Evolutionary conservation across 108 stramenopile species (phyloP).

Genomic region (Pseudonitzschia multiseries): DNA sequence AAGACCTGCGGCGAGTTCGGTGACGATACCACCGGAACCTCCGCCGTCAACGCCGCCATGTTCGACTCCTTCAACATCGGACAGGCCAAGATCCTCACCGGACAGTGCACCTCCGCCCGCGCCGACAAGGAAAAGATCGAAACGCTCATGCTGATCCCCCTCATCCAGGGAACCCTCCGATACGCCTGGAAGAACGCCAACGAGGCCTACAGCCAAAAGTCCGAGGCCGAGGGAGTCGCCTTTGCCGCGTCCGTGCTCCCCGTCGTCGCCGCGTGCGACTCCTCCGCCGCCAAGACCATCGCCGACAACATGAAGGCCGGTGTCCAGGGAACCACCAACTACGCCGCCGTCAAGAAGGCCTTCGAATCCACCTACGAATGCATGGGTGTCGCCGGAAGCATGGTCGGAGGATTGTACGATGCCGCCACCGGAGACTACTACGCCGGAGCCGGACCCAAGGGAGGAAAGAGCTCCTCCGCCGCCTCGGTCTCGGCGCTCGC

Average conservation of each 20-base stretch:
- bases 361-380: conserved; percentile 62
- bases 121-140: conserved; percentile 49
- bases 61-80: conserved; percentile 52
- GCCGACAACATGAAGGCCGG: conserved; percentile 51
- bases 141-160: conserved; percentile 61
- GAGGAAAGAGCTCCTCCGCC: neutral
- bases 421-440: conserved; percentile 22
- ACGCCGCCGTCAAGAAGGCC: conserved; percentile 51
- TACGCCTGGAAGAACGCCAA: conserved; percentile 43
- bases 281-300: conserved; percentile 47
- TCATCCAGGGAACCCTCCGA: conserved; percentile 65
- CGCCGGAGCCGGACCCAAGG: conserved; percentile 24
- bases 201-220: conserved; percentile 50
- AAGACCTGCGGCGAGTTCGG: conserved; percentile 54
- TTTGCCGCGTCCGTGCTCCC: conserved; percentile 73
- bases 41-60: conserved; percentile 55
- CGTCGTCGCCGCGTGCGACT: conserved; percentile 45
- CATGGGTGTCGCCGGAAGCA: conserved; percentile 51
- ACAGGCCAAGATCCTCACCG: conserved; percentile 35
- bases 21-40: conserved; percentile 31
- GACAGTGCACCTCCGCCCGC: conserved; percentile 49
- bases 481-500: neutral
- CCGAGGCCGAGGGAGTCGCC: conserved; percentile 57
- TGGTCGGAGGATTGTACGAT: conserved; percentile 64
- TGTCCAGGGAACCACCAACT: conserved; percentile 24